A percentile compares a stretch with the other conserved stretches of the same genome.
These are phyloP conservation scores for Medicago arabica DNA, from an alignment of 306 rosid genomes.

Conservation along the genomic window DNA sequence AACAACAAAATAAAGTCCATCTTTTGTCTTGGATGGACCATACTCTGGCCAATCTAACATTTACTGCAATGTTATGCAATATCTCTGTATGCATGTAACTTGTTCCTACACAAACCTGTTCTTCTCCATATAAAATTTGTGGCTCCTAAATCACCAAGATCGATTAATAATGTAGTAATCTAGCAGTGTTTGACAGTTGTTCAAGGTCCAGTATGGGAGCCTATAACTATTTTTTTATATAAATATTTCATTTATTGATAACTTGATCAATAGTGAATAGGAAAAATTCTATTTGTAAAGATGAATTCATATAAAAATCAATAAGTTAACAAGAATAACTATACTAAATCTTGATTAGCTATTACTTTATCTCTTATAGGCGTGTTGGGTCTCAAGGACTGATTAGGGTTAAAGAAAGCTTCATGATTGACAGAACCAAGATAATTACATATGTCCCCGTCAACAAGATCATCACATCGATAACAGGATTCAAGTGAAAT, in stretches of 20 bases:
- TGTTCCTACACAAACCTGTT: constrained; percentile 29
- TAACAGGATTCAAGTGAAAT: too few species aligned
- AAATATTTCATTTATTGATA: neutral
- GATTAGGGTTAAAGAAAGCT: too few species aligned
- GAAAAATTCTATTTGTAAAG: too few species aligned
- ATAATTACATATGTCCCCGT: too few species aligned
- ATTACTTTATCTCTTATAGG: too few species aligned
- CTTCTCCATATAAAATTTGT: constrained; percentile 39
- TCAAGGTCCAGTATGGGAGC: constrained; percentile 40
- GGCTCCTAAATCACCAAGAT: constrained; percentile 36
- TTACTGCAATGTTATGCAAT: constrained; percentile 35
- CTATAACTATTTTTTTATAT: neutral
- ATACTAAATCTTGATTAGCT: too few species aligned
- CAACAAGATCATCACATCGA: too few species aligned
- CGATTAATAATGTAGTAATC: constrained; percentile 24
- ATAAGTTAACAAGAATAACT: too few species aligned
- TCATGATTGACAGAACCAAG: too few species aligned
- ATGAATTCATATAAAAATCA: too few species aligned
- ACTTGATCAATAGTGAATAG: too few species aligned
- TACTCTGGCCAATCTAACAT: constrained; percentile 30
- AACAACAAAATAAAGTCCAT: constrained; percentile 36
- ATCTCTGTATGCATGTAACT: constrained; percentile 13
- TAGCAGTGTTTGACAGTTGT: constrained; percentile 23
- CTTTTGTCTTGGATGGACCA: constrained; percentile 40
- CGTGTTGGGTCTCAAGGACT: too few species aligned